Base-by-base conservation (phyloP, 1,284 basidiomycete genomes). In the Coriolopsis trogii region DNA sequence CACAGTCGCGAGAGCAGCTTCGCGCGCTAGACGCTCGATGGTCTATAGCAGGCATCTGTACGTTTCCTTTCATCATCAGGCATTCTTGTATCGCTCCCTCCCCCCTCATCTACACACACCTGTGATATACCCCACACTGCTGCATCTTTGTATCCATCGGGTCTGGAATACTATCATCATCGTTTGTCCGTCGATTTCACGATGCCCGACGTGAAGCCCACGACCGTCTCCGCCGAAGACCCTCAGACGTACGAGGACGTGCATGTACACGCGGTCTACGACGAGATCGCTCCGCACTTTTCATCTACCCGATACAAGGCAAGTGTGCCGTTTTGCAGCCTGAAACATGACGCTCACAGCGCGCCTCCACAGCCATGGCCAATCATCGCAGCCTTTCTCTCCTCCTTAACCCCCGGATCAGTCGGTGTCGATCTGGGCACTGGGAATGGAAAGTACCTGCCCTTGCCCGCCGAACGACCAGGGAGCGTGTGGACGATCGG, bases 361-460 rank as follows among this genome's bases (percentile, higher is more conserved):
- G 50, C 36, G 33, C 16, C 15, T 23, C 20, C 24, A 16, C 63
- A 95, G 89, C 95, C 95, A 53, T 99, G 96, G 96, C 96, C 96
- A 0, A 84, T 98, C 54, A 92, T 98, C 41, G 80, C 88, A 9
- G 68, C 74, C 16, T 99, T 98, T 67, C 78, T 99, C 30, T 75
- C 79, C 5, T 80, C 79, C 15, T 68, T 98, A 2, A 85, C 91
- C 3, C 71, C 84, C 7, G 89, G 93, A 20, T 90, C 84, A 67
- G 71, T 98, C 20, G 96, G 97, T 5, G 81, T 98, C 13, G 97
- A 99, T 70, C 87, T 93, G 10, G 97, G 97, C 7, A 95, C 94
- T 16, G 97, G 97, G 0, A 99, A 99, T 61, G 97, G 97, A 39
- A 98, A 98, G 78, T 98, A 98, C 69, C 81, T 99, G 1, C 84